Percentiles rank a stretch among this genome's conserved stretches.
Conservation (phyloP, 1,284 basidiomycete genomes). For the Dichomitus squalens region DNA sequence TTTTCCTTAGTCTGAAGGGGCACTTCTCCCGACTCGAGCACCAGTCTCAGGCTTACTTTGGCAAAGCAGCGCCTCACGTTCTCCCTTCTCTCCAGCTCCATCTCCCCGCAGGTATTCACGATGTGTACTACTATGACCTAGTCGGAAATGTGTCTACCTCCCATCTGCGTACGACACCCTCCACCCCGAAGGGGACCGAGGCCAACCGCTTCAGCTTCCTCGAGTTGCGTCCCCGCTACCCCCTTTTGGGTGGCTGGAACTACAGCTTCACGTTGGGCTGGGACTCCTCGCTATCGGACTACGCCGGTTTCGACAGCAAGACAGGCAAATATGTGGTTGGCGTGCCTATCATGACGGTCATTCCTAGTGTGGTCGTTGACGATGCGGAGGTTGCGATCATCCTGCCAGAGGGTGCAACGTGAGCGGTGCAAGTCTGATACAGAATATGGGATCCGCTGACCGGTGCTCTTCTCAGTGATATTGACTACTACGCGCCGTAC, state of each 20-base stretch:
- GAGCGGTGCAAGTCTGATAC: constrained; percentile 38
- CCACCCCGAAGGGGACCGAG: constrained; percentile 57
- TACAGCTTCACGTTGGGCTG: constrained; percentile 95
- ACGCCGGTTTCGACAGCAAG: constrained; percentile 60
- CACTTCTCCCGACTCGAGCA: constrained; percentile 93
- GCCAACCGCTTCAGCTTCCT: constrained; percentile 62
- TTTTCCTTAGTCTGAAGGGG: constrained; percentile 76
- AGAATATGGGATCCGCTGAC: background rate
- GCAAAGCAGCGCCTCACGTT: constrained; percentile 66
- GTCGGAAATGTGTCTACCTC: constrained; percentile 99
- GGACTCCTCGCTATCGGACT: constrained; percentile 83
- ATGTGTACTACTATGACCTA: constrained; percentile 87
- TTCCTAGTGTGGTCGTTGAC: constrained; percentile 82
- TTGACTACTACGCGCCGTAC: constrained; percentile 82
- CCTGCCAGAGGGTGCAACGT: constrained; percentile 94
- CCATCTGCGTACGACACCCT: constrained; percentile 70
- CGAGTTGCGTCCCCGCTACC: constrained; percentile 90
- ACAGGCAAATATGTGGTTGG: constrained; percentile 72
- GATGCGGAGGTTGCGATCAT: constrained; percentile 82
- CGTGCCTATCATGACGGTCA: constrained; percentile 85
- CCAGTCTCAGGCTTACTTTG: constrained; percentile 75
- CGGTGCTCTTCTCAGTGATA: constrained; percentile 54
- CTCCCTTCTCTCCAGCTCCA: constrained; percentile 72
- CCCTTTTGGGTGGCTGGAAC: constrained; percentile 96
- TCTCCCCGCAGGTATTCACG: constrained; percentile 80